Evolutionary conservation across 768 basidiomycete species (phyloP).

Genomic region (Clathrus columnatus): DNA sequence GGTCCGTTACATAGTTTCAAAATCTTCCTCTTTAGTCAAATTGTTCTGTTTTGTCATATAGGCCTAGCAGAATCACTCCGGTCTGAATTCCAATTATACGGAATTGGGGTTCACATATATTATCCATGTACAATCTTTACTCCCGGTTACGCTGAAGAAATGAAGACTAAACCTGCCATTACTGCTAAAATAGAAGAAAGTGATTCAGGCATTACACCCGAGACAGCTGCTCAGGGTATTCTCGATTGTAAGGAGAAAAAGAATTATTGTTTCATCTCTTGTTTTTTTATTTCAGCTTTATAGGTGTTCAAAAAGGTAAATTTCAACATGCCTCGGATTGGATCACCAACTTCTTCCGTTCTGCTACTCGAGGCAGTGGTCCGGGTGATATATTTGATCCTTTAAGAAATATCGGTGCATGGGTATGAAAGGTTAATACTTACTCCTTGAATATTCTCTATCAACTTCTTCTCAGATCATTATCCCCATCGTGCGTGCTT

Average conservation of each 20-base stretch:
- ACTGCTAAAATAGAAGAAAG: constrained; percentile 67
- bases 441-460: not conserved
- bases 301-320: constrained; percentile 61
- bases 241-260: constrained; percentile 40
- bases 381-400: constrained; percentile 56
- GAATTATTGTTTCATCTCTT: not conserved
- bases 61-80: constrained; percentile 79
- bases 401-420: constrained; percentile 32
- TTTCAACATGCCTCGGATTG: constrained; percentile 72
- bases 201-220: constrained; percentile 56
- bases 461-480: constrained; percentile 28
- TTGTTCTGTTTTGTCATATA: constrained; percentile 21
- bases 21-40: not conserved
- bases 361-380: constrained; percentile 54
- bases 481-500: constrained; percentile 42
- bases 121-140: constrained; percentile 77
- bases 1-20: constrained; percentile 36
- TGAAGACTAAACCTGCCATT: constrained; percentile 67
- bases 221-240: constrained; percentile 50
- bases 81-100: constrained; percentile 71
- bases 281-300: not conserved
- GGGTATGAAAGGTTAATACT: constrained; percentile 29
- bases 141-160: constrained; percentile 70
- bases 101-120: constrained; percentile 69
- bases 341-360: constrained; percentile 56